Evolutionary conservation across 106 monocot species (phyloP).

Genomic region (Phalaenopsis equestris): DNA sequence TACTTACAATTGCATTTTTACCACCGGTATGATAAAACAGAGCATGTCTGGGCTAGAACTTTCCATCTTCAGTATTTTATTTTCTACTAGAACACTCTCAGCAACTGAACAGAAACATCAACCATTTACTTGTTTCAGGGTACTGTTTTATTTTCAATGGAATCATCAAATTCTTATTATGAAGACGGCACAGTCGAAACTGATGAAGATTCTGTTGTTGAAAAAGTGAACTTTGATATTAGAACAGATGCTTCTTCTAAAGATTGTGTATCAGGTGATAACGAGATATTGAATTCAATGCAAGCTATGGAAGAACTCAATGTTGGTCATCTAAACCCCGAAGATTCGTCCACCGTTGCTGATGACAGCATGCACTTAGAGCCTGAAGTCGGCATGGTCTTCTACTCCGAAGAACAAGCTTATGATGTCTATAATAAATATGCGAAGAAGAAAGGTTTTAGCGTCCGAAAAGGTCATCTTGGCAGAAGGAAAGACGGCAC

Average conservation of each 20-base stretch:
- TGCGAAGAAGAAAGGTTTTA: conserved; percentile 51
- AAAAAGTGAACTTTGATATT: conserved; percentile 19
- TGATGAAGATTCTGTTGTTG: conserved; percentile 25
- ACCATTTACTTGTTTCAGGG: neutral
- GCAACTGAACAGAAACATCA: neutral
- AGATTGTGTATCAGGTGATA: conserved; percentile 7
- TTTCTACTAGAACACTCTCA: neutral
- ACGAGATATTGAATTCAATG: conserved; percentile 11
- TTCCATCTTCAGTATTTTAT: neutral
- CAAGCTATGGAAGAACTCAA: conserved; percentile 12
- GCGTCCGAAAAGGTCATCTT: conserved; percentile 60
- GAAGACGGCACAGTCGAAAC: conserved; percentile 33
- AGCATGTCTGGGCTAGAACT: neutral
- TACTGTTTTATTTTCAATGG: conserved; percentile 11
- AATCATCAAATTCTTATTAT: conserved; percentile 28
- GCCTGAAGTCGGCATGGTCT: conserved; percentile 61
- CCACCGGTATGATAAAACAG: neutral
- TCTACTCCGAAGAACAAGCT: conserved; percentile 60
- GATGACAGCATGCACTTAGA: conserved; percentile 18
- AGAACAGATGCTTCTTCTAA: conserved; percentile 1
- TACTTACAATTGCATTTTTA: neutral
- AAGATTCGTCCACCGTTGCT: conserved; percentile 5
- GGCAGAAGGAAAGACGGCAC: conserved; percentile 57
- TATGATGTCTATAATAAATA: conserved; percentile 52
- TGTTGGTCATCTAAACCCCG: neutral